A percentile compares a stretch with the other conserved stretches of the same genome.
Evolutionary conservation across 768 basidiomycete genomes (phyloP).

Genomic region (Sarcomyxa edulis): DNA sequence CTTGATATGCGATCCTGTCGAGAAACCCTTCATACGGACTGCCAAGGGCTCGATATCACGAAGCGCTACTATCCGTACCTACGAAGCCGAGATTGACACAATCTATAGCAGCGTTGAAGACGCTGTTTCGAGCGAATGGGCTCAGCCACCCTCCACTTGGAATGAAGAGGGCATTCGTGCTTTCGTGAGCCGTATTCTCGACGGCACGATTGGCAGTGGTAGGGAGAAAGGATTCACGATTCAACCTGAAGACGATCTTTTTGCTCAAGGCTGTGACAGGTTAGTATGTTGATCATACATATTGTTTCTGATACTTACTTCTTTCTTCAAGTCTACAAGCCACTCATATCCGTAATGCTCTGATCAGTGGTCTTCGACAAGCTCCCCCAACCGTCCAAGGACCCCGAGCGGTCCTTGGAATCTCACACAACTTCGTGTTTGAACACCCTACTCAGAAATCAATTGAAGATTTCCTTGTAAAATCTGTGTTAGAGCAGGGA

Average conservation of each 20-base stretch:
- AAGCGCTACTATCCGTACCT: background rate
- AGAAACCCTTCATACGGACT: background rate
- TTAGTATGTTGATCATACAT: background rate
- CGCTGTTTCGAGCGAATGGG: background rate
- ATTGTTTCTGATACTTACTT: no score
- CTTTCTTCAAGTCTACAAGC: no score
- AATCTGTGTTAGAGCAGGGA: no score
- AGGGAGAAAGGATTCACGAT: background rate
- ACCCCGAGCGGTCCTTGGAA: no score
- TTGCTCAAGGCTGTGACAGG: background rate
- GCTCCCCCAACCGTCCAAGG: no score
- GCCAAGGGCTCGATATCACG: background rate
- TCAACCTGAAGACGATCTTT: background rate
- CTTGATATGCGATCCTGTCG: slow-evolving; percentile 27
- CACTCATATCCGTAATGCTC: no score
- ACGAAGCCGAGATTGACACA: background rate
- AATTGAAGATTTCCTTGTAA: background rate
- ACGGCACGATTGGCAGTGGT: background rate
- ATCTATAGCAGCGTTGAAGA: background rate
- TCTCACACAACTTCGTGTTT: slow-evolving; percentile 1
- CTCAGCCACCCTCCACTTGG: background rate
- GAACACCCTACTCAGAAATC: background rate
- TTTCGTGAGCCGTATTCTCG: no score
- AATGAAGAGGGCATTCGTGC: background rate
- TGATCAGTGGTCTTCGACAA: no score